These are phyloP conservation scores for Condylostoma magnum DNA, from an alignment of 169 alveolate genomes.

Conservation along the genomic window DNA sequence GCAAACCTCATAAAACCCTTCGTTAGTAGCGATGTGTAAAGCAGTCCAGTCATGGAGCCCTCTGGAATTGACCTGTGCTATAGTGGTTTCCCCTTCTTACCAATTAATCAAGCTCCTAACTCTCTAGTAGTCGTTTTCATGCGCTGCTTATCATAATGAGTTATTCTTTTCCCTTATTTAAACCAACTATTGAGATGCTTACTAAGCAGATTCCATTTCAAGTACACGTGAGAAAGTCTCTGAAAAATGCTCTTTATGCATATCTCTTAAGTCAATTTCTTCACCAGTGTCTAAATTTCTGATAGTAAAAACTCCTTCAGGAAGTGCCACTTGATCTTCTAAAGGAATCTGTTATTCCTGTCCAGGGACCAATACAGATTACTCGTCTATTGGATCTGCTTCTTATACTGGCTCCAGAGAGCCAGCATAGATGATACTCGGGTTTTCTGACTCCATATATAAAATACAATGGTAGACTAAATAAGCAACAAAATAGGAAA, in stretches of 20 bases:
- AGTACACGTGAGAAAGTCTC: background rate
- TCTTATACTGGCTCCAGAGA: too few relatives aligned
- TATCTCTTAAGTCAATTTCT: constrained; percentile 33
- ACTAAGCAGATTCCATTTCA: background rate
- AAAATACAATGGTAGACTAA: too few relatives aligned
- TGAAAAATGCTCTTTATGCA: constrained; percentile 9
- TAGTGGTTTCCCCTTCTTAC: too few relatives aligned
- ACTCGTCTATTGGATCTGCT: too few relatives aligned
- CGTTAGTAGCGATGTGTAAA: constrained; percentile 51
- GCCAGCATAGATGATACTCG: too few relatives aligned
- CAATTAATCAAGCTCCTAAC: background rate
- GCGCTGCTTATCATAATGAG: constrained; percentile 17
- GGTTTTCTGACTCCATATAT: too few relatives aligned
- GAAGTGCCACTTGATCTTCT: background rate
- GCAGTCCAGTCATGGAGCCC: constrained; percentile 63
- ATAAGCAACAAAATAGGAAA: constrained; percentile 29
- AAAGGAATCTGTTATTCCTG: background rate
- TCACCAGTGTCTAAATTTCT: constrained; percentile 42
- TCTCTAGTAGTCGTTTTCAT: constrained; percentile 13
- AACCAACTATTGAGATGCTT: constrained; percentile 13
- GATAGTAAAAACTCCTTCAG: background rate
- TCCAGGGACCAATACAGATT: too few relatives aligned
- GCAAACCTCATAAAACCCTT: constrained; percentile 6
- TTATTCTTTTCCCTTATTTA: constrained; percentile 25
- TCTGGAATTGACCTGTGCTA: constrained; percentile 24